Evolutionary conservation across 305 asterid species (phyloP).

Genomic region (Fraxinus nigra): DNA sequence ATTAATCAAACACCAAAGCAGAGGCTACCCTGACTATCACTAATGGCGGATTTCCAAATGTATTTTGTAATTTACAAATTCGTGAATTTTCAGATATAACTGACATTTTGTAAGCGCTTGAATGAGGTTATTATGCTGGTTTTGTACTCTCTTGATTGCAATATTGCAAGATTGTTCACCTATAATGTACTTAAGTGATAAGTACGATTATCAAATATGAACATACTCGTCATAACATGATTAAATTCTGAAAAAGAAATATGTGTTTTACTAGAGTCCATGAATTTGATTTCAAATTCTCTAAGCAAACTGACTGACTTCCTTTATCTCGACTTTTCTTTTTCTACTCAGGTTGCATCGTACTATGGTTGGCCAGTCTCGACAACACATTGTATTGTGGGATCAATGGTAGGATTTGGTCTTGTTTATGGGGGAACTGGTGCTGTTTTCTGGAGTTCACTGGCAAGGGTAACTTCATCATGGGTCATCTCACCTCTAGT

Average conservation of each 20-base stretch:
- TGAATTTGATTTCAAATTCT: conserved; percentile 3
- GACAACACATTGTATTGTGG: conserved; percentile 91
- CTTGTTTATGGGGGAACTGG: conserved; percentile 84
- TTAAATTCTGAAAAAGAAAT: neutral
- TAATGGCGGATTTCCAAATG: neutral
- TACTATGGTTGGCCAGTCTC: conserved; percentile 97
- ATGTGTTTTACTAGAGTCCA: neutral
- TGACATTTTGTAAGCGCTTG: neutral
- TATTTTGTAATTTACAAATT: neutral
- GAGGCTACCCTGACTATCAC: neutral
- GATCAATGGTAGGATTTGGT: conserved; percentile 97
- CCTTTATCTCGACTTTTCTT: neutral
- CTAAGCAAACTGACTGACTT: neutral
- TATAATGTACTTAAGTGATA: neutral
- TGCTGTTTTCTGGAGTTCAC: conserved; percentile 93
- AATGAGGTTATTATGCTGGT: neutral
- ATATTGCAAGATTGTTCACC: neutral
- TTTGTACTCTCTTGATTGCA: neutral
- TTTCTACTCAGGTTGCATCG: conserved; percentile 74
- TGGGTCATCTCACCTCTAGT: conserved; percentile 87
- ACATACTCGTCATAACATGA: neutral
- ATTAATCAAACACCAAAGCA: neutral
- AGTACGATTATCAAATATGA: neutral
- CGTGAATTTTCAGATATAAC: neutral
- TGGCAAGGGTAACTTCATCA: conserved; percentile 82